A percentile compares a stretch with the other conserved stretches of the same genome.
phyloP scores from a whole-genome alignment of 192 early-diverging fungal genomes.

The Cladochytrium replicatum region DNA sequence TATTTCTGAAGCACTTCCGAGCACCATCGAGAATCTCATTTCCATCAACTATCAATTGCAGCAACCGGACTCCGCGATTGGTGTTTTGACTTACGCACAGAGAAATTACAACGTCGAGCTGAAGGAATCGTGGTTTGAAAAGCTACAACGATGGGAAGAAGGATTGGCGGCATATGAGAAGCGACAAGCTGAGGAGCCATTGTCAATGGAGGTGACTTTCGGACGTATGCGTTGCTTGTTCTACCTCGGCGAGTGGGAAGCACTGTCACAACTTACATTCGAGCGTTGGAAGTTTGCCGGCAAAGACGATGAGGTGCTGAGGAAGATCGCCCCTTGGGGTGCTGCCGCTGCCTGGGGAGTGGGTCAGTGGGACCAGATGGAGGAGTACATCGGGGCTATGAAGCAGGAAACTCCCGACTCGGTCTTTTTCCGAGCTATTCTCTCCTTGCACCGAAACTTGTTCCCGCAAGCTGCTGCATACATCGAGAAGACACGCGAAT shows the following conservation, averaged over 20 bases:
- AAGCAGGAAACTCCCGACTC: conserved; percentile 69
- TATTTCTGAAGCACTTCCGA: conserved; percentile 64
- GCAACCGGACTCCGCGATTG: conserved; percentile 91
- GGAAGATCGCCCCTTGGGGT: conserved; percentile 73
- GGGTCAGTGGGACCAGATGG: conserved; percentile 79
- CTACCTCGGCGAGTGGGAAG: conserved; percentile 88
- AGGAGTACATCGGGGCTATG: conserved; percentile 77
- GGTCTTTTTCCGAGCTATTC: conserved; percentile 77
- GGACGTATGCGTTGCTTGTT: conserved; percentile 89
- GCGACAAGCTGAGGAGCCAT: conserved; percentile 65
- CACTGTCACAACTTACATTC: conserved; percentile 64
- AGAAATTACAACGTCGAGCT: conserved; percentile 69
- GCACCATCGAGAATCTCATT: conserved; percentile 84
- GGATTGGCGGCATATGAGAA: conserved; percentile 76
- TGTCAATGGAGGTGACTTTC: conserved; percentile 63
- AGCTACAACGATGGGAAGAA: conserved; percentile 89
- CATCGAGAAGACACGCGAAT: conserved; percentile 71
- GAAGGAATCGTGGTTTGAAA: conserved; percentile 87
- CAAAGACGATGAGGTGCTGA: conserved; percentile 49
- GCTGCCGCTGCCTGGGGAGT: conserved; percentile 91
- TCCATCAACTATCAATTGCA: conserved; percentile 91
- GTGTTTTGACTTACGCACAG: conserved; percentile 85
- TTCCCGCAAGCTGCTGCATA: conserved; percentile 60
- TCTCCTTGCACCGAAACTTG: conserved; percentile 70
- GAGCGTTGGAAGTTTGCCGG: conserved; percentile 58